Evolutionary conservation across 768 basidiomycete genomes (phyloP), one percentile per base, ranked within the genome.

Genomic region (Naganishia onofrii): DNA sequence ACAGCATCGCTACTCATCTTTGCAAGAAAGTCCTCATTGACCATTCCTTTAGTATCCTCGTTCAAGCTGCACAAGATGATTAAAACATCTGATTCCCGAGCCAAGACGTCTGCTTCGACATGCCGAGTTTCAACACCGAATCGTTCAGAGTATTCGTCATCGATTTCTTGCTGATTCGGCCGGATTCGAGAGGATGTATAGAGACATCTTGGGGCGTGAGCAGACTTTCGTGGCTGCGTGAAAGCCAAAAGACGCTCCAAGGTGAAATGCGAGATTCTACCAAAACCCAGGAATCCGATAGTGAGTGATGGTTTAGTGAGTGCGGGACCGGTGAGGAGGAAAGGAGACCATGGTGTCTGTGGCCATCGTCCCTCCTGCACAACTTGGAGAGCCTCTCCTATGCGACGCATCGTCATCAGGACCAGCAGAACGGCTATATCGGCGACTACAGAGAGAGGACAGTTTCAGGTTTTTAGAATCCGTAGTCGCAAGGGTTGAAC

Each of bases 251-350:
- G 85, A 3, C 95, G 88, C 1, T 85, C 80, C 51, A 95, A 85
- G 0, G 89, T 90, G 26, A 89, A 89, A 75, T 93, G 91, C 0
- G 93, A 88, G 74, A 98, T 98, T 29, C 95, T 87, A 7, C 95
- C 95, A 74, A 98, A 97, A 15, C 96, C 96, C 36, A 98, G 84
- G 82, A 98, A 96, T 0, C 92, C 93, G 1, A 88, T 87, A 0
- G 88, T 94, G 31, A 80, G 68, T 26, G 70, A 72, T 19, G 81
- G 79, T 10, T 76, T 72, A 21, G 72, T 72, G 67, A 82, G 73
- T 3, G 78, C 75, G 8, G 79, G 90, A 0, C 95, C 94, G 73
- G 91, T 92, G 74, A 94, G 86, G 15, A 84, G 82, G 81, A 92
- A 93, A 0, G 94, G 95, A 0, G 87, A 82, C 90, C 93, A 98